Evolutionary conservation across 495 filamentous ascomycete species (phyloP), one percentile per base, ranked within the genome.

Genomic region (Tuber melanosporum): DNA sequence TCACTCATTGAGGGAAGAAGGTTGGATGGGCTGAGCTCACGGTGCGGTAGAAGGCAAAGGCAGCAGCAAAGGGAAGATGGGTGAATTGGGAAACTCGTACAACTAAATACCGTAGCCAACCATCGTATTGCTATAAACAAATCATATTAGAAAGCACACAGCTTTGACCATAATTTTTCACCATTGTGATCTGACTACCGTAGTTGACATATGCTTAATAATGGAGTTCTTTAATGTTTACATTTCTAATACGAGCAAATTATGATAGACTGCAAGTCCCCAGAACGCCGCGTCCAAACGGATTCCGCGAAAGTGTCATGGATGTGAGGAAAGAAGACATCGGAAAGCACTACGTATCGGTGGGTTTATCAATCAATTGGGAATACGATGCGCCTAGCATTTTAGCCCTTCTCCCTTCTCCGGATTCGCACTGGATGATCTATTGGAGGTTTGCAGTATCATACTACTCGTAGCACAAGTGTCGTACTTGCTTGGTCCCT

Each of bases 391-490:
- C 15, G 57, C n/a, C 26, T 12, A 32, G n/a, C 57, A 32, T 66
- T 66, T 66, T 66, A 66, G 12, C 57, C 57, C n/a, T 66, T 66
- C 57, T 36, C n/a, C n/a, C n/a, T 66, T 66, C 57, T 36, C n/a
- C n/a, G 15, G 17, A 36, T 36, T 36, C 47, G 20, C 17, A 52
- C 17, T 57, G 46, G 19, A 46, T 20, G 47, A 57, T 57, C n/a
- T 4, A 19, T 8, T 66, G 57, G 26, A 36, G 57, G 26, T 66
- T 66, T 66, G 15, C 42, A 10, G 42, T 43, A 6, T 1, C 32
- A 32, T 32, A n/a, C n/a, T 32, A 32, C 32, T 32, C 32, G 32
- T 43, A 43, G 9, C 42, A 43, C 42, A 43, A 41, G 39, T 41
- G 39, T 5, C 42, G 8, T 43, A 43, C 42, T 43, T 43, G 42